A percentile compares a stretch with the other conserved stretches of the same genome.
Conservation (phyloP, 345 rosid species). For the Hibiscus trionum region DNA sequence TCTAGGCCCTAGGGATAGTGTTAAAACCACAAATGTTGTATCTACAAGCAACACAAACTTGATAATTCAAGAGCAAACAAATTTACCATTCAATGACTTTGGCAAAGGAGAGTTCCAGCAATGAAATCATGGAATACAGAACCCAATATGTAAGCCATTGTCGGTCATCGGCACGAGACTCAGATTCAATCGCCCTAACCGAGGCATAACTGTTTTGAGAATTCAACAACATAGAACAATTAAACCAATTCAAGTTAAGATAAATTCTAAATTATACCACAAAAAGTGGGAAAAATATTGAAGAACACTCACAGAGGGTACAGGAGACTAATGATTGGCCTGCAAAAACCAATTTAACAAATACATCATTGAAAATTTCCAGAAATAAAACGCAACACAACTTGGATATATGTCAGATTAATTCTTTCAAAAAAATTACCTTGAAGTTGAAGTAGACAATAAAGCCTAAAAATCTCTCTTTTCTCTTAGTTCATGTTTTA, state of each 20-base stretch:
- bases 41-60: not conserved
- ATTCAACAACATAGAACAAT: not conserved
- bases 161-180: conserved; percentile 71
- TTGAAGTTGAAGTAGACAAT: not conserved
- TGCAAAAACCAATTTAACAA: conserved; percentile 1
- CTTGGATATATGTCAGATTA: too few relatives aligned
- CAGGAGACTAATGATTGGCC: conserved; percentile 8
- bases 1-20: too few relatives aligned
- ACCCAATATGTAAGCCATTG: conserved; percentile 99
- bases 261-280: not conserved
- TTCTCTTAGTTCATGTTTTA: not conserved
- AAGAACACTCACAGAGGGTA: conserved; percentile 7
- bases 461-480: not conserved
- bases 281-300: not conserved
- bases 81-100: conserved; percentile 80
- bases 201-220: not conserved
- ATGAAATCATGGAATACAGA: conserved; percentile 77
- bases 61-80: not conserved
- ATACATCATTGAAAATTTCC: not conserved
- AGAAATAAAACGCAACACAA: not conserved
- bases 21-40: conserved; percentile 16
- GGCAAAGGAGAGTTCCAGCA: conserved; percentile 57
- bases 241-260: not conserved
- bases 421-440: not conserved
- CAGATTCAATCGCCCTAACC: conserved; percentile 32